phyloP scores from a whole-genome alignment of 192 early-diverging fungal genomes.

The Coemansia sp. region DNA sequence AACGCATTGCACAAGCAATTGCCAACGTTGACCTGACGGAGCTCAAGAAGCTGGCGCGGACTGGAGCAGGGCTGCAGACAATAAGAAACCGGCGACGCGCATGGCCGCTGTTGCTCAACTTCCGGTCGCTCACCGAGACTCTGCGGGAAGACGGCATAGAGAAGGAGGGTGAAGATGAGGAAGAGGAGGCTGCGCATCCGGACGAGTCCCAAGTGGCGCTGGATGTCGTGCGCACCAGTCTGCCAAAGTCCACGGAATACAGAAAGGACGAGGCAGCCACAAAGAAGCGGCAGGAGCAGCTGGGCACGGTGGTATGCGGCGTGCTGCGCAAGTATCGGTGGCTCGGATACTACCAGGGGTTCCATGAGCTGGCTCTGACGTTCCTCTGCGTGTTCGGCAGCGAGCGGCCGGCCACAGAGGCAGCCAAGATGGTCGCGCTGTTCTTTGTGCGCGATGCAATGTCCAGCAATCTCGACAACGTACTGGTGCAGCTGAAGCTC shows the following conservation, averaged over 20 bases:
- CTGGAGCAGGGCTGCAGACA: constrained; percentile 35
- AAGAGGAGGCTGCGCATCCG: constrained; percentile 18
- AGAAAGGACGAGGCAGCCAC: constrained; percentile 30
- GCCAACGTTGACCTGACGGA: constrained; percentile 29
- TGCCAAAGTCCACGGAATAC: constrained; percentile 32
- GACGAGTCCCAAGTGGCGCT: constrained; percentile 49
- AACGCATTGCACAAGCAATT: constrained; percentile 46
- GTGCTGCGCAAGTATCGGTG: constrained; percentile 61
- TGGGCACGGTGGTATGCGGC: constrained; percentile 49
- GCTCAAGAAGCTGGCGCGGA: constrained; percentile 43
- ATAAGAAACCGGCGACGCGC: constrained; percentile 38
- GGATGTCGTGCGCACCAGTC: constrained; percentile 31
- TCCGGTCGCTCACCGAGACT: constrained; percentile 35
- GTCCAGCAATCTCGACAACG: constrained; percentile 38
- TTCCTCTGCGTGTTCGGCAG: constrained; percentile 61
- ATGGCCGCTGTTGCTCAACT: constrained; percentile 52
- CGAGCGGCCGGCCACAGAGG: constrained; percentile 55
- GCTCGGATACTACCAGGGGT: constrained; percentile 71
- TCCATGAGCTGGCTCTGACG: constrained; percentile 53
- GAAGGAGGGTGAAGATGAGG: background rate
- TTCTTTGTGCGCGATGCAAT: constrained; percentile 57
- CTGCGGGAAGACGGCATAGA: background rate
- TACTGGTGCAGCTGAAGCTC: constrained; percentile 38
- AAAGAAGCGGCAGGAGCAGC: constrained; percentile 54
- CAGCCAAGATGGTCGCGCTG: constrained; percentile 58